A percentile compares a stretch with the other conserved stretches of the same genome.
These are phyloP conservation scores for Candolleomyces aberdarensis DNA, from an alignment of 768 basidiomycete species.

Conservation along the genomic window DNA sequence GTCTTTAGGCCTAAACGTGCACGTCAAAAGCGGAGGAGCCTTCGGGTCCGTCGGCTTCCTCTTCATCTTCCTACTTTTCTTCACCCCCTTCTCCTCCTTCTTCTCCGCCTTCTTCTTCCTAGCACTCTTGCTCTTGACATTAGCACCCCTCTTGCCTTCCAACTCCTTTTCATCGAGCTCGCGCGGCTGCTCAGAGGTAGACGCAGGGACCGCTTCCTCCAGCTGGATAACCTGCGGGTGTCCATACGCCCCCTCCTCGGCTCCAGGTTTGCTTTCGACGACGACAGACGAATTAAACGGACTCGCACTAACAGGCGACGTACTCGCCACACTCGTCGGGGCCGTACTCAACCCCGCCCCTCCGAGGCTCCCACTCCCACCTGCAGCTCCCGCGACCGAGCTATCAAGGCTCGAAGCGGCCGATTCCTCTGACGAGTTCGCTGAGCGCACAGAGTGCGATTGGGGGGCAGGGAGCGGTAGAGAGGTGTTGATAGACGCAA, in stretches of 20 bases:
- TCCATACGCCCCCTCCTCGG: background rate
- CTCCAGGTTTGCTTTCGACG: background rate
- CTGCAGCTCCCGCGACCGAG: no score
- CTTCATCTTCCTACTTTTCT: constrained; percentile 12
- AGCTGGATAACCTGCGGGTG: constrained; percentile 6
- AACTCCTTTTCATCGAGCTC: no score
- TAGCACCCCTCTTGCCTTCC: background rate
- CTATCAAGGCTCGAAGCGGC: background rate
- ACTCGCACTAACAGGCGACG: constrained; percentile 1
- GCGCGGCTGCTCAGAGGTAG: no score
- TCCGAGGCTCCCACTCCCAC: no score
- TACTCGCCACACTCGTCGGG: constrained; percentile 5
- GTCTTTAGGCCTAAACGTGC: constrained; percentile 48
- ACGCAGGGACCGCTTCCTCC: background rate
- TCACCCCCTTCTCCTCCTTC: background rate
- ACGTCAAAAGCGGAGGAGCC: constrained; percentile 42
- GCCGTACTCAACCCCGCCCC: background rate
- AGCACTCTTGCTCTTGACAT: background rate
- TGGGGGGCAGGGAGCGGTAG: constrained; percentile 3
- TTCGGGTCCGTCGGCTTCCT: constrained; percentile 19
- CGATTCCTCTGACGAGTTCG: background rate
- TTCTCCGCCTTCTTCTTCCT: background rate
- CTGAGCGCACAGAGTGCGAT: background rate
- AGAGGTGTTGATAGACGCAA: background rate
- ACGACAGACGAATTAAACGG: background rate